Evolutionary conservation across 176 grass and related monocot species (phyloP), one percentile per base, ranked within the genome.

Genomic region (Triticum monococcum): DNA sequence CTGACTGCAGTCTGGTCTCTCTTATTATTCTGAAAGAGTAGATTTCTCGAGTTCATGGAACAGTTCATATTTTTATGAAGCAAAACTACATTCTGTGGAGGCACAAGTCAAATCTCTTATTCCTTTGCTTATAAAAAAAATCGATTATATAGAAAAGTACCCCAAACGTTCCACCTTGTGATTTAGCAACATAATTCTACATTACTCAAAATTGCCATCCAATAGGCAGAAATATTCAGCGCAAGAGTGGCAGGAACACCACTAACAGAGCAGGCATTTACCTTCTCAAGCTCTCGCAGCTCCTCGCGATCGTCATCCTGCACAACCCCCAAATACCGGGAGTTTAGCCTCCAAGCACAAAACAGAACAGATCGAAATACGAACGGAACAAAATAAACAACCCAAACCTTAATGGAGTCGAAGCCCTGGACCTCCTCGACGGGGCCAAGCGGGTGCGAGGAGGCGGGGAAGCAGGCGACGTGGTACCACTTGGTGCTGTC

Each of bases 401-500:
- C n/a, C 17, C 68, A 28, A 41, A 98, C 93, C 96, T 98, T 98
- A 22, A 96, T 85, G 12, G 81, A 81, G 41, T 88, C 82, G 78
- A 98, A 93, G 0, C 96, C 96, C 38, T 54, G 45, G 57, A 98
- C 50, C 72, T 92, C 82, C 70, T 96, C 92, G 63, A 90, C 33
- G n/a, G 86, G 77, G 43, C 68, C 84, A 4, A 92, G 52, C 12
- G 90, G 54, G 74, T 84, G 87, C 23, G 88, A 77, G 79, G 82
- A 43, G 38, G 66, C 28, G 28, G 92, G 88, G 79, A 94, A 97
- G 87, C 95, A 92, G 63, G 83, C 81, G 52, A 97, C 46, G 81
- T 97, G 95, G 82, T 86, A 92, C 96, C 93, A 98, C 45, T 76
- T 94, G 25, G 84, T 89, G 78, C 61, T 13, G 45, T 94, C 92